Conservation (phyloP, 129 eudicot genomes). For the Scalesia atractyloides region DNA sequence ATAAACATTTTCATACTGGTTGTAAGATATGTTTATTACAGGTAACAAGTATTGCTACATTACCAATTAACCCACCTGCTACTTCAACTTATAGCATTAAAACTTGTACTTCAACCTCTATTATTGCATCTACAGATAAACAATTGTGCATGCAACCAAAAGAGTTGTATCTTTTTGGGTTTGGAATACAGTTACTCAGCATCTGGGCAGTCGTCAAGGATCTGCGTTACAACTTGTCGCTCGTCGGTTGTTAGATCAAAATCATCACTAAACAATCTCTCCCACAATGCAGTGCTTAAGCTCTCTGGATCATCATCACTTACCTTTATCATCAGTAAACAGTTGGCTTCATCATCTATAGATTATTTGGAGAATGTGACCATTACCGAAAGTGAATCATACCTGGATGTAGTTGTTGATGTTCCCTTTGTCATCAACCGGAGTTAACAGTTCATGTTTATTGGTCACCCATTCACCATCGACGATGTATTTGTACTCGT, state of each 20-base stretch:
- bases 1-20: background rate
- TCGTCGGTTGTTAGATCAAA: constrained; percentile 65
- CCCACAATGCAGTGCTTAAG: constrained; percentile 52
- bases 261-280: constrained; percentile 59
- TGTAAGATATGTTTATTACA: background rate
- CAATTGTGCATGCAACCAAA: constrained; percentile 2
- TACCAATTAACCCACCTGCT: background rate
- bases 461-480: constrained; percentile 79
- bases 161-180: background rate
- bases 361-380: background rate
- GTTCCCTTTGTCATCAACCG: constrained; percentile 71
- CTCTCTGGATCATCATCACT: constrained; percentile 57
- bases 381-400: constrained; percentile 6
- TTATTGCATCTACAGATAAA: constrained; percentile 7
- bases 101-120: constrained; percentile 4
- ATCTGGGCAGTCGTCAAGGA: constrained; percentile 60
- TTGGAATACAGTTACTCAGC: constrained; percentile 20
- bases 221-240: constrained; percentile 51
- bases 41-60: background rate
- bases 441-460: constrained; percentile 57
- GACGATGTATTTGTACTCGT: constrained; percentile 93
- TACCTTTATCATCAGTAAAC: constrained; percentile 50
- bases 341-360: background rate
- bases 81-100: background rate
- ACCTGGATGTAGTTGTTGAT: constrained; percentile 84